These are phyloP conservation scores for Aspergillus phoenicis DNA, from an alignment of 2,329 filamentous ascomycete species.

Conservation along the genomic window DNA sequence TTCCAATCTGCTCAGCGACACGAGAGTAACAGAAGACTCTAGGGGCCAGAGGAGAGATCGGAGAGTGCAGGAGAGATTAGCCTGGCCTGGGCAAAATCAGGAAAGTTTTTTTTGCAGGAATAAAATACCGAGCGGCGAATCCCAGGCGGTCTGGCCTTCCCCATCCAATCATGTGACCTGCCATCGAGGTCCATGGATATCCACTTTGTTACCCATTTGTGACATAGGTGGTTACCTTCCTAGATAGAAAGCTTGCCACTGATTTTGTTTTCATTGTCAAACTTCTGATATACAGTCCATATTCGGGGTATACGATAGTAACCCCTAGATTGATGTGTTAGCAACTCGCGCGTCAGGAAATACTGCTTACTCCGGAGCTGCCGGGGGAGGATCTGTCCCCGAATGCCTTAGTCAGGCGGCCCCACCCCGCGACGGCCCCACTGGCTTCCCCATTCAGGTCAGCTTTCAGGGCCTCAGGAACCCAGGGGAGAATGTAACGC, in stretches of 20 bases:
- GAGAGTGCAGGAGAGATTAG: background rate
- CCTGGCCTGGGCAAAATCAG: background rate
- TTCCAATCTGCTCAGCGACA: background rate
- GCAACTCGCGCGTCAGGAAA: background rate
- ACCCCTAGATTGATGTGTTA: too few relatives aligned
- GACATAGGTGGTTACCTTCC: too few relatives aligned
- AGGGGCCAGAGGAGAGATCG: background rate
- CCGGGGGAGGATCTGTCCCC: background rate
- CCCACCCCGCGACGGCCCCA: conserved; percentile 1
- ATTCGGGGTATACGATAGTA: too few relatives aligned
- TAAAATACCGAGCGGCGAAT: conserved; percentile 10
- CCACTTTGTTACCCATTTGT: background rate
- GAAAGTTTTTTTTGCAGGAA: conserved; percentile 11
- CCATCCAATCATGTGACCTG: conserved; percentile 5
- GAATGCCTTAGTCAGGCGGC: conserved; percentile 1
- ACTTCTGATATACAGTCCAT: too few relatives aligned
- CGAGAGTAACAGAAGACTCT: background rate
- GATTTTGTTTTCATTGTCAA: too few relatives aligned
- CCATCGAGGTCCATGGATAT: background rate
- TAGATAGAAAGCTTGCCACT: too few relatives aligned
- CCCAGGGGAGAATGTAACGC: background rate
- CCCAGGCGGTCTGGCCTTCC: conserved; percentile 6
- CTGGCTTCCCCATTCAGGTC: background rate
- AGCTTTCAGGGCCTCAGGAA: background rate
- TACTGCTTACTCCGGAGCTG: background rate